Conservation (phyloP, 2,329 filamentous ascomycete genomes). For the Graphilbum ipis-grandicollis region DNA sequence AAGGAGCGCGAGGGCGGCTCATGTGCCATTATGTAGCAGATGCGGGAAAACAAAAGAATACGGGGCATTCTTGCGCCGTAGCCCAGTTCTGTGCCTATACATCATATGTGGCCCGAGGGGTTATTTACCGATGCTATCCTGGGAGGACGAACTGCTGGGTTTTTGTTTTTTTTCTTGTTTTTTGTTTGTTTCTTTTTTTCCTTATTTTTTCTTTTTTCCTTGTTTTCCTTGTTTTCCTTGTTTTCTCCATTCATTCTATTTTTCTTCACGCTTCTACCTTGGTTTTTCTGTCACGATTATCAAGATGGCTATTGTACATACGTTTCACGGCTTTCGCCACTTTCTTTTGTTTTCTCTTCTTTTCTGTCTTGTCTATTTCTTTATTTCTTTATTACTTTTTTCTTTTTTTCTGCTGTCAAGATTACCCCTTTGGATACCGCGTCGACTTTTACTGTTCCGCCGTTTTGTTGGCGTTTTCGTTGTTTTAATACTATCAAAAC, state of each 20-base stretch:
- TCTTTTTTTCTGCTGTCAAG: no score
- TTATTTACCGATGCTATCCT: no score
- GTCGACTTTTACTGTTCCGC: no score
- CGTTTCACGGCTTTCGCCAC: no score
- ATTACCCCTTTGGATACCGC: no score
- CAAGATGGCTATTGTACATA: no score
- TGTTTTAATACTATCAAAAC: no score
- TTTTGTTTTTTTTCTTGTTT: neutral
- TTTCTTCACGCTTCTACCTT: no score
- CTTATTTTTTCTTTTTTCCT: neutral
- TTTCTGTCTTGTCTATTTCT: neutral
- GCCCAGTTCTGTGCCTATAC: neutral
- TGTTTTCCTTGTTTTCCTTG: neutral
- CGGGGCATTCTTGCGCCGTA: neutral
- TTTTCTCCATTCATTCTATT: slow-evolving; percentile 1
- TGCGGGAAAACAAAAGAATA: neutral
- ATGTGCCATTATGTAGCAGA: slow-evolving; percentile 38
- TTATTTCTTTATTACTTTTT: neutral
- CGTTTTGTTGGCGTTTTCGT: no score
- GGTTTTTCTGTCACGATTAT: no score
- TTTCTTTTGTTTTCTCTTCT: neutral
- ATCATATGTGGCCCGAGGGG: no score
- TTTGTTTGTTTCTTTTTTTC: neutral
- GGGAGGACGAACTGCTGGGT: no score
- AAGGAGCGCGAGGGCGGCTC: slow-evolving; percentile 45